Evolutionary conservation across 1,139 yeast species (phyloP).

Genomic region (Candida labiduridarum): DNA sequence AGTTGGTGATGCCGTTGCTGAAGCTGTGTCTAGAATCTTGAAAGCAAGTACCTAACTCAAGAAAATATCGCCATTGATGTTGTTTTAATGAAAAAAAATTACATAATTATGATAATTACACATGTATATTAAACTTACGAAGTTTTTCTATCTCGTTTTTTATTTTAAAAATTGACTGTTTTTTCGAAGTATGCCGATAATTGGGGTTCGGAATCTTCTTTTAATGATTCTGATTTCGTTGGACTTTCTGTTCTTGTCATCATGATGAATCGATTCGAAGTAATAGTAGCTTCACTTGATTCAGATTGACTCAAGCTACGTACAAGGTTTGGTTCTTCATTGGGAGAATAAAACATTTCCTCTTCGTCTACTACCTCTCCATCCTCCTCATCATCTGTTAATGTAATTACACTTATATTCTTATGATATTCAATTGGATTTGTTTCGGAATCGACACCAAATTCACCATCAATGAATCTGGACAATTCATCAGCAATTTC

Average conservation of each 20-base stretch:
- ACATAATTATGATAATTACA: background rate
- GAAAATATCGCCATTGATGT: background rate
- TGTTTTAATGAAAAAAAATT: no score
- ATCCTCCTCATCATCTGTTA: slow-evolving; percentile 22
- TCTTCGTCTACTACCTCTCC: slow-evolving; percentile 16
- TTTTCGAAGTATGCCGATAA: slow-evolving; percentile 38
- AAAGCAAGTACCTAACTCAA: slow-evolving; percentile 16
- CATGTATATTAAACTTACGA: slow-evolving; percentile 3
- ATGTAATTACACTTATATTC: slow-evolving; percentile 14
- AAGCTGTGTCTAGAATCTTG: slow-evolving; percentile 65
- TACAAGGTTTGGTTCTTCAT: slow-evolving; percentile 2
- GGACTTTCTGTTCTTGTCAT: slow-evolving; percentile 4
- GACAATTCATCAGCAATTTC: slow-evolving; percentile 35
- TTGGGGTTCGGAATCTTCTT: slow-evolving; percentile 37
- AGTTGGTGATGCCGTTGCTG: slow-evolving; percentile 91
- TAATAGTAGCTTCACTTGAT: slow-evolving; percentile 40
- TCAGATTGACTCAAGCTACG: slow-evolving; percentile 20
- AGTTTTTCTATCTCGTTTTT: background rate
- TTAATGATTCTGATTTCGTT: slow-evolving; percentile 7
- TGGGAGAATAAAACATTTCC: slow-evolving; percentile 24
- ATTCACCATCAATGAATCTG: slow-evolving; percentile 28
- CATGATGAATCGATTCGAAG: slow-evolving; percentile 19
- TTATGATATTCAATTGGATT: slow-evolving; percentile 2
- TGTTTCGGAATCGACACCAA: slow-evolving; percentile 12
- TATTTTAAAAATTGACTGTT: slow-evolving; percentile 21